Evolutionary conservation across 306 rosid species (phyloP).

Genomic region (Spatholobus suberectus): DNA sequence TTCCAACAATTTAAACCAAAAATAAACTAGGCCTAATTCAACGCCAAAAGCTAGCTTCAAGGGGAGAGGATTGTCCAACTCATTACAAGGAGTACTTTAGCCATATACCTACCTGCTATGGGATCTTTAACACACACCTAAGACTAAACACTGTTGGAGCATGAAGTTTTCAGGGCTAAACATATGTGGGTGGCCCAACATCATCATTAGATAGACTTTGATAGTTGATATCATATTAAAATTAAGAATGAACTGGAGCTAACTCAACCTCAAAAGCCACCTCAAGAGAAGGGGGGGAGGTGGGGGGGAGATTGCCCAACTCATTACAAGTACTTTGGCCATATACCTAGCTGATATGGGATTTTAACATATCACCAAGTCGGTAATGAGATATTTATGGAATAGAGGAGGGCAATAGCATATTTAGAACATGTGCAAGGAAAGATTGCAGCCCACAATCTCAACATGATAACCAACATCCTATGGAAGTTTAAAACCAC

Average conservation of each 20-base stretch:
- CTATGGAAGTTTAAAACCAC: constrained; percentile 7
- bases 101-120: not conserved
- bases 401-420: not conserved
- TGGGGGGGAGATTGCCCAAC: not conserved
- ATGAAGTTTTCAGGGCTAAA: not conserved
- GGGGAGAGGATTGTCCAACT: not conserved
- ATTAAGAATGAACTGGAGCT: not conserved
- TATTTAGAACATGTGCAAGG: constrained; percentile 12
- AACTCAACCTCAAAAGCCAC: not conserved
- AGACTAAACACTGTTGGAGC: not conserved
- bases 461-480: constrained; percentile 29
- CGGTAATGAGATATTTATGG: not conserved
- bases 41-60: not conserved
- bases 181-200: not conserved
- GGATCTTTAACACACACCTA: not conserved
- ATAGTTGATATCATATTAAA: not conserved
- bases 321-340: not conserved
- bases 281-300: not conserved
- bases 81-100: not conserved
- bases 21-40: not conserved
- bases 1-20: not conserved
- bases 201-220: not conserved
- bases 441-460: constrained; percentile 14
- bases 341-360: not conserved
- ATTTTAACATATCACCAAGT: not conserved